phyloP scores from a whole-genome alignment of 148 eudicot species.

The Rheum nobile region DNA sequence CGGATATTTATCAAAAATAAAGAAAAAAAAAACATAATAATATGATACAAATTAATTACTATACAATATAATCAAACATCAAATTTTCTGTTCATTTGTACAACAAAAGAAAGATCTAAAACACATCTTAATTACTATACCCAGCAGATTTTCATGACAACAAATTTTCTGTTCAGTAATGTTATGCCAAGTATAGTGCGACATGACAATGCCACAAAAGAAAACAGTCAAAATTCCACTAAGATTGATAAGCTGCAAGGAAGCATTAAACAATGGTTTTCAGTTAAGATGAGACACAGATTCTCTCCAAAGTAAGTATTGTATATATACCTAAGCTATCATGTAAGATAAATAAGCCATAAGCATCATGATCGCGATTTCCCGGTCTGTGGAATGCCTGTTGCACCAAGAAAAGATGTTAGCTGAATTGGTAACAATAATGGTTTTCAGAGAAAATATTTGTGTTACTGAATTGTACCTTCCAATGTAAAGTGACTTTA shows the following conservation, averaged over 20 bases:
- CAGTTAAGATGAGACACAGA: background rate
- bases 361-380: slow-evolving; percentile 60
- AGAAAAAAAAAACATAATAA: no score
- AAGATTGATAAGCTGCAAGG: slow-evolving; percentile 44
- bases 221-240: slow-evolving; percentile 59
- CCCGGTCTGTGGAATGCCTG: slow-evolving; percentile 67
- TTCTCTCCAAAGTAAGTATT: no score
- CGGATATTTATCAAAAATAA: no score
- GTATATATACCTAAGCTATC: slow-evolving; percentile 37
- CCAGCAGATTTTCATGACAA: no score
- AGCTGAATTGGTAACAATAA: no score
- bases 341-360: slow-evolving; percentile 56
- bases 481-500: slow-evolving; percentile 53
- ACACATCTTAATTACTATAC: no score
- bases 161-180: no score
- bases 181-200: slow-evolving; percentile 67
- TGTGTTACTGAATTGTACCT: slow-evolving; percentile 19
- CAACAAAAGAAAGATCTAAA: no score
- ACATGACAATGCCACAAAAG: slow-evolving; percentile 67
- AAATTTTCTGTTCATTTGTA: no score
- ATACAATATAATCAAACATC: no score
- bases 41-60: no score
- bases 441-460: background rate
- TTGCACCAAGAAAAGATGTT: background rate
- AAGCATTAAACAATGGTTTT: background rate